Percentiles rank a stretch among this genome's conserved stretches.
These are phyloP conservation scores for Geotrichum ghanense DNA, from an alignment of 805 yeast species.

Conservation along the genomic window DNA sequence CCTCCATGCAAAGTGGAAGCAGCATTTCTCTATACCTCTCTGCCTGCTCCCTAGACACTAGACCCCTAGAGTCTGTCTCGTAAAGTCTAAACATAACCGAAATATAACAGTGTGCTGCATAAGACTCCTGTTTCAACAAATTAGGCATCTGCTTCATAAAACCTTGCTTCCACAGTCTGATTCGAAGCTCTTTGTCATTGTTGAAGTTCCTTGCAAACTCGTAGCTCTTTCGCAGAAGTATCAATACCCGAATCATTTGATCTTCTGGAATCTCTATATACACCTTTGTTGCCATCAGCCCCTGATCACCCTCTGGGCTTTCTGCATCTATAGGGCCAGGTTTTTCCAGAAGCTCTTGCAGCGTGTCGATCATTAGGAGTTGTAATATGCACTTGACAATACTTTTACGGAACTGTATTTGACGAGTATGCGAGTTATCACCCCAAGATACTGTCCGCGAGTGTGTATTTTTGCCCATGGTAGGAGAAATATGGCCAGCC, in stretches of 20 bases:
- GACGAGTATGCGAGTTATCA: conserved; percentile 25
- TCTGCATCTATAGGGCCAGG: conserved; percentile 24
- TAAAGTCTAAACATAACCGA: conserved; percentile 66
- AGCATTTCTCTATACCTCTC: conserved; percentile 17
- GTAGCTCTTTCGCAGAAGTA: conserved; percentile 56
- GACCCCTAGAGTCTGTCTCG: conserved; percentile 42
- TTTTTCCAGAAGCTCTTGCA: conserved; percentile 66
- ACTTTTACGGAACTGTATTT: conserved; percentile 51
- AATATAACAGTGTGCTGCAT: conserved; percentile 78
- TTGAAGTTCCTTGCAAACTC: conserved; percentile 79
- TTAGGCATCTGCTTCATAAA: conserved; percentile 89
- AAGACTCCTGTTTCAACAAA: conserved; percentile 79
- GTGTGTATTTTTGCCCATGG: not conserved
- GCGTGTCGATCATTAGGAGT: conserved; percentile 73
- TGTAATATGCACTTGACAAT: conserved; percentile 91
- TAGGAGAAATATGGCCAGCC: conserved; percentile 1
- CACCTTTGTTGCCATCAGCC: conserved; percentile 37
- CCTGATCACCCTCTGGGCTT: conserved; percentile 14
- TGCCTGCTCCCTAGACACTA: conserved; percentile 32
- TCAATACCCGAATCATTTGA: conserved; percentile 48
- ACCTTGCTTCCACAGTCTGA: conserved; percentile 81
- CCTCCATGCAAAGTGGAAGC: conserved; percentile 59
- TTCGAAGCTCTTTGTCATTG: conserved; percentile 76
- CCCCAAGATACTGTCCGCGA: conserved; percentile 3
- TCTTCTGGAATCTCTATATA: conserved; percentile 58